Conservation (phyloP, 495 filamentous ascomycete species). For the Rusavskia elegans region DNA sequence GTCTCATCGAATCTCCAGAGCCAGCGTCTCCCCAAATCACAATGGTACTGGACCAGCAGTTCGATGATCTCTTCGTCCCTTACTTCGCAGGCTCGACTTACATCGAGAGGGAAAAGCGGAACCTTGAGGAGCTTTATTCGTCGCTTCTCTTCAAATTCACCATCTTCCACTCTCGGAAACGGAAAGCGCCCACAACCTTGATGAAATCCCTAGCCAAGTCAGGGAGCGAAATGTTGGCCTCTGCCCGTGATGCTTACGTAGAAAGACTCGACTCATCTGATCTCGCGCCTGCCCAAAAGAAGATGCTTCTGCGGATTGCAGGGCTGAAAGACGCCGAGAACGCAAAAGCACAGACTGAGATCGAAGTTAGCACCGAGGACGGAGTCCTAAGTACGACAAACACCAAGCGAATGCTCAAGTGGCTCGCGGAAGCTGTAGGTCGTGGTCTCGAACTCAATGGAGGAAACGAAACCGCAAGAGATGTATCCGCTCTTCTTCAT, state of each 20-base stretch:
- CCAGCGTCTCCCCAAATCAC: conserved; percentile 75
- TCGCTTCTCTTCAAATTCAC: conserved; percentile 91
- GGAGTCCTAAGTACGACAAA: conserved; percentile 67
- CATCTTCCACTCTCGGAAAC: conserved; percentile 71
- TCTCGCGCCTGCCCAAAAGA: conserved; percentile 64
- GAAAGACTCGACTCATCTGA: conserved; percentile 74
- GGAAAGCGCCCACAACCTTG: conserved; percentile 72
- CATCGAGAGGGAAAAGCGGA: conserved; percentile 84
- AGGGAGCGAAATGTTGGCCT: conserved; percentile 63
- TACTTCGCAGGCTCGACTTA: conserved; percentile 90
- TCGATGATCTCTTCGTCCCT: conserved; percentile 91
- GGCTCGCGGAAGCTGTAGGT: conserved; percentile 94
- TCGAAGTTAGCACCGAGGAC: conserved; percentile 80
- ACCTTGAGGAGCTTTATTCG: conserved; percentile 80
- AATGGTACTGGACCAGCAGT: conserved; percentile 77
- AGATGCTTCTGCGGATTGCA: conserved; percentile 72
- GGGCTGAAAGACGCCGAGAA: conserved; percentile 43
- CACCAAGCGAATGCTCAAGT: conserved; percentile 92
- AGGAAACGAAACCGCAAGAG: conserved; percentile 79
- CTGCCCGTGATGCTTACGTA: conserved; percentile 72
- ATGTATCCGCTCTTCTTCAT: conserved; percentile 73
- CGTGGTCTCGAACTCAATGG: conserved; percentile 77
- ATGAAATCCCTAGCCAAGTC: conserved; percentile 81
- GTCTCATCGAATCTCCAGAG: conserved; percentile 88
- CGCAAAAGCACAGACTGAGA: conserved; percentile 40